Evolutionary conservation across 106 monocot species (phyloP).

Genomic region (Acorus gramineus): DNA sequence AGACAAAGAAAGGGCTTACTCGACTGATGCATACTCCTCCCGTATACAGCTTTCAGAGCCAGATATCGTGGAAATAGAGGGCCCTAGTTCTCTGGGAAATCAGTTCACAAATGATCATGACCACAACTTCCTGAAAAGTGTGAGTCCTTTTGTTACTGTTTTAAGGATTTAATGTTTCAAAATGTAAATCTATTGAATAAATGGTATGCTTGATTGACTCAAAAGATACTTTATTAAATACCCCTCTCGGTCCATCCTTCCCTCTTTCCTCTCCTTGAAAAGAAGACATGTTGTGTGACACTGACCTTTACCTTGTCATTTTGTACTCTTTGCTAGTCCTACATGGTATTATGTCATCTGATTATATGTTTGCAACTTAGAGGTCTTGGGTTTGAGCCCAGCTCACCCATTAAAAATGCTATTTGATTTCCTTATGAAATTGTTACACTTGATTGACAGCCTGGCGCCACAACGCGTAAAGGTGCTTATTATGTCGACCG

Average conservation of each 20-base stretch:
- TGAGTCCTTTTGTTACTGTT: slow-evolving; percentile 46
- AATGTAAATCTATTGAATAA: too few relatives aligned
- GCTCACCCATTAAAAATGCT: too few relatives aligned
- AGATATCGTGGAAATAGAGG: slow-evolving; percentile 91
- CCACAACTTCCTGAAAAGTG: slow-evolving; percentile 36
- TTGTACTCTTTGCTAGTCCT: not conserved
- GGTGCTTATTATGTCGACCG: slow-evolving; percentile 50
- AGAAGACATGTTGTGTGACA: not conserved
- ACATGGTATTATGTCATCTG: too few relatives aligned
- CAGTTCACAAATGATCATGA: slow-evolving; percentile 40
- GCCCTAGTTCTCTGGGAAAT: slow-evolving; percentile 32
- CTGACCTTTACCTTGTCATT: not conserved
- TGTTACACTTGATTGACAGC: slow-evolving; percentile 21
- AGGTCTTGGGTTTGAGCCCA: too few relatives aligned
- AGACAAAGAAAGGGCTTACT: slow-evolving; percentile 8
- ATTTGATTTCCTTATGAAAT: too few relatives aligned
- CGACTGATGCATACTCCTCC: slow-evolving; percentile 18
- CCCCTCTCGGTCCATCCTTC: too few relatives aligned
- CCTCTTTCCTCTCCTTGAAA: too few relatives aligned
- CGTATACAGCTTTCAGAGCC: slow-evolving; percentile 33
- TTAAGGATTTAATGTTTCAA: slow-evolving; percentile 4
- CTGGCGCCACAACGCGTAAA: slow-evolving; percentile 87
- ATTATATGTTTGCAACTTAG: too few relatives aligned
- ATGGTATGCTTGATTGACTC: not conserved
- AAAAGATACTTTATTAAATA: too few relatives aligned